Percentiles rank a stretch among this genome's conserved stretches.
Evolutionary conservation across 23 red algal genomes (phyloP).

Genomic region (Cyanidioschyzon merolae): DNA sequence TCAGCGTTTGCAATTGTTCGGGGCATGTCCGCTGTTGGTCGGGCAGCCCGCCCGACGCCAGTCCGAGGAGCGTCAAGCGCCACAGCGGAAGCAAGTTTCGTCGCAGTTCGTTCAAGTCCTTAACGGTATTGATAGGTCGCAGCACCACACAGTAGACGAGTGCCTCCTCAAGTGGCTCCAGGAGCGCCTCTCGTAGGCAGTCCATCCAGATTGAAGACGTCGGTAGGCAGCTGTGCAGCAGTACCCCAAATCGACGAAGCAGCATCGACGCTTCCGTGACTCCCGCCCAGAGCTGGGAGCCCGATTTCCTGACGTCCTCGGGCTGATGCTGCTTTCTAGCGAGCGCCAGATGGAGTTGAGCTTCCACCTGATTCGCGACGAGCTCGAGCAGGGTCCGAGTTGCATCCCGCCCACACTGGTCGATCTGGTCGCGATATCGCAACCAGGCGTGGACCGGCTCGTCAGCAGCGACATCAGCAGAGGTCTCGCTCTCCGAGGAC

Average conservation of each 20-base stretch:
- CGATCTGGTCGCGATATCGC: not conserved
- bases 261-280: not conserved
- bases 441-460: not conserved
- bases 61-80: not conserved
- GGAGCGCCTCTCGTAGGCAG: not conserved
- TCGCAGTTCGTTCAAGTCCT: not conserved
- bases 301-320: not conserved
- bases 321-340: not conserved
- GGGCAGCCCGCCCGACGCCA: too few species aligned
- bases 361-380: not conserved
- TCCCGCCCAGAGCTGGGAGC: not conserved
- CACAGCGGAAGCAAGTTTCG: not conserved
- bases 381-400: not conserved
- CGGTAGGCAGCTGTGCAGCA: not conserved
- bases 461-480: too few species aligned
- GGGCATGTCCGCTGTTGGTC: too few species aligned
- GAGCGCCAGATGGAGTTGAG: not conserved
- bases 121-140: not conserved
- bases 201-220: not conserved
- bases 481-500: too few species aligned
- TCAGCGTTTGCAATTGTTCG: not conserved
- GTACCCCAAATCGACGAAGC: not conserved
- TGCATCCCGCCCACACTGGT: not conserved
- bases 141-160: not conserved
- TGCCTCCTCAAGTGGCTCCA: not conserved